phyloP scores from a whole-genome alignment of 1,284 basidiomycete genomes.

The Leccinum fallax region DNA sequence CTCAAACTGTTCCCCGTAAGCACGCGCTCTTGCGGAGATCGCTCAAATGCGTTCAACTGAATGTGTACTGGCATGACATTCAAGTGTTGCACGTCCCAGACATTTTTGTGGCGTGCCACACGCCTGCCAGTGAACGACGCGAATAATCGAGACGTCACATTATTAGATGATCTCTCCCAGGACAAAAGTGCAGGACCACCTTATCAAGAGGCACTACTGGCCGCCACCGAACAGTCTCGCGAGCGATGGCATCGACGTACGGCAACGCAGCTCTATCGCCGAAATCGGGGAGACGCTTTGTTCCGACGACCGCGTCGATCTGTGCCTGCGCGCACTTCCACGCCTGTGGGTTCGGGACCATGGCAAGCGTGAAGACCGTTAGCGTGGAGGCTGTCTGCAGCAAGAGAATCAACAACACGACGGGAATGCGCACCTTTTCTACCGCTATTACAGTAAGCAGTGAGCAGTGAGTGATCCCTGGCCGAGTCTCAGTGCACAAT shows the following conservation, averaged over 20 bases:
- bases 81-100: neutral
- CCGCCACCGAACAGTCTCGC: constrained; percentile 37
- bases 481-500: neutral
- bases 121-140: constrained; percentile 4
- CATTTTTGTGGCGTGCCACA: constrained; percentile 17
- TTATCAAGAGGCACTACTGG: constrained; percentile 15
- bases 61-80: neutral
- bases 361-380: no score
- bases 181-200: neutral
- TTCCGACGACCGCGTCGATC: constrained; percentile 18
- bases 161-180: neutral
- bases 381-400: neutral
- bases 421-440: neutral
- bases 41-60: neutral
- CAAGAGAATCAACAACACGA: neutral
- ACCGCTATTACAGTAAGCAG: neutral
- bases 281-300: constrained; percentile 40
- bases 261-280: constrained; percentile 39
- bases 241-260: constrained; percentile 41
- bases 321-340: neutral
- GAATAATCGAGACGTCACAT: neutral
- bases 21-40: neutral
- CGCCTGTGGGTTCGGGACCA: neutral
- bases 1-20: neutral
- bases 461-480: neutral